Evolutionary conservation across 2,329 filamentous ascomycete genomes (phyloP).

Genomic region (Achaetomium macrosporum): DNA sequence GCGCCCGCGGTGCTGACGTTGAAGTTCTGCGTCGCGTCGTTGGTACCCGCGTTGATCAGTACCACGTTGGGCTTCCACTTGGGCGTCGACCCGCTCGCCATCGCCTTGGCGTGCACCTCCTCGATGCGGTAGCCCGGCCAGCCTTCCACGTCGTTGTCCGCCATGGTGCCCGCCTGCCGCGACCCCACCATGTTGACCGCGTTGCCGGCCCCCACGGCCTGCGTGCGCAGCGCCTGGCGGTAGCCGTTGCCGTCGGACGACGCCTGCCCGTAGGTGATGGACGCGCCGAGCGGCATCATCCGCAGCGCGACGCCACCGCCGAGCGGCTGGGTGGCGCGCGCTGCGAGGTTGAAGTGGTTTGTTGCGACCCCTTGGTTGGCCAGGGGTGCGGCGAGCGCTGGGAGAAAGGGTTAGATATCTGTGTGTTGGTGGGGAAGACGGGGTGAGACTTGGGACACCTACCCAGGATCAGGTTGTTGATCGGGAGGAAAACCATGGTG

Average conservation of each 20-base stretch:
- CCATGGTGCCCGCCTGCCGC: constrained; percentile 35
- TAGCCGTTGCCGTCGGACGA: constrained; percentile 33
- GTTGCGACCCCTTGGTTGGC: constrained; percentile 19
- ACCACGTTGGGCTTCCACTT: constrained; percentile 35
- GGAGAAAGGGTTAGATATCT: background rate
- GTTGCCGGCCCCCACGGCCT: constrained; percentile 30
- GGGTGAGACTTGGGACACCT: background rate
- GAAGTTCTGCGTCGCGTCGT: constrained; percentile 35
- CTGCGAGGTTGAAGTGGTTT: constrained; percentile 11
- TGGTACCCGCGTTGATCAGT: constrained; percentile 40
- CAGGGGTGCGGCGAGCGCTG: constrained; percentile 22
- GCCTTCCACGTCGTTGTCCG: constrained; percentile 39
- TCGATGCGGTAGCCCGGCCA: constrained; percentile 39
- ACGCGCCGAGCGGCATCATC: constrained; percentile 40
- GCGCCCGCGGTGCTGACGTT: constrained; percentile 28
- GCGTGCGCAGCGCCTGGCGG: constrained; percentile 29
- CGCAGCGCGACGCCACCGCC: constrained; percentile 30
- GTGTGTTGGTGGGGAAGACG: background rate
- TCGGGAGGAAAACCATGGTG: background rate
- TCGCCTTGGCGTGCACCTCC: constrained; percentile 27
- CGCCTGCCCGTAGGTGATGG: constrained; percentile 35
- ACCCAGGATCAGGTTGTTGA: background rate
- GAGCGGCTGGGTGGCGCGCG: constrained; percentile 15
- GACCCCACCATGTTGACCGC: constrained; percentile 38
- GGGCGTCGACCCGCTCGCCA: constrained; percentile 21